Percentiles rank a stretch among this genome's conserved stretches.
These are phyloP conservation scores for Trichoderma asperellum DNA, from an alignment of 2,329 filamentous ascomycete genomes.

Conservation along the genomic window DNA sequence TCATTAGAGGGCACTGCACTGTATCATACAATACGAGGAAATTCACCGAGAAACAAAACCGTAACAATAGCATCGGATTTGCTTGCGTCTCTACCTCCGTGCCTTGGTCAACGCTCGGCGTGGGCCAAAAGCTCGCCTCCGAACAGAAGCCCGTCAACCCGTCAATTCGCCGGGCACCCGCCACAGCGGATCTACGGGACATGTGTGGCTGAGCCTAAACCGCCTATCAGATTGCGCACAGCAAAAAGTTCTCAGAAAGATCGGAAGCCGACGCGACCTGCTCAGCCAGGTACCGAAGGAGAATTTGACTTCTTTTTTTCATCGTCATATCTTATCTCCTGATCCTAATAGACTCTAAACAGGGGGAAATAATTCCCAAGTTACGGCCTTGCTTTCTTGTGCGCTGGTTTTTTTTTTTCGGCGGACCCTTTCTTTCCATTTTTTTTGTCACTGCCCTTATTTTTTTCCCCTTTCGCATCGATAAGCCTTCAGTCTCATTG, in stretches of 20 bases:
- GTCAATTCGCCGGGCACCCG: background rate
- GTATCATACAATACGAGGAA: background rate
- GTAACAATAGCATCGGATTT: background rate
- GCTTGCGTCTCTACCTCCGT: background rate
- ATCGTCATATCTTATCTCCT: background rate
- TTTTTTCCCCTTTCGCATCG: background rate
- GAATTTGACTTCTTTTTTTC: background rate
- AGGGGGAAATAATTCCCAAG: background rate
- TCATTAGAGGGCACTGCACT: background rate
- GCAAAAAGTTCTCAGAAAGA: slow-evolving; percentile 21
- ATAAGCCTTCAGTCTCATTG: background rate
- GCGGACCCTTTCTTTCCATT: background rate
- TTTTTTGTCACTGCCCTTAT: background rate
- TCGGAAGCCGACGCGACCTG: slow-evolving; percentile 20
- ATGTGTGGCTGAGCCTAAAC: slow-evolving; percentile 15
- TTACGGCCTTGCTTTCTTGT: slow-evolving; percentile 9
- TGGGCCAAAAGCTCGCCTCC: background rate
- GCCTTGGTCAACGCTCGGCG: background rate
- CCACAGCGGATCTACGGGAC: slow-evolving; percentile 22
- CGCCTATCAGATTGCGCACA: slow-evolving; percentile 19
- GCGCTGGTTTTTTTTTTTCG: background rate
- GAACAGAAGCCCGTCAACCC: slow-evolving; percentile 16
- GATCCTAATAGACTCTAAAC: background rate
- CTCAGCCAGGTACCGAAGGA: slow-evolving; percentile 17
- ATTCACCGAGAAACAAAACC: background rate